These are phyloP conservation scores for Wickerhamomyces queroliae DNA, from an alignment of 805 yeast genomes.

Conservation along the genomic window DNA sequence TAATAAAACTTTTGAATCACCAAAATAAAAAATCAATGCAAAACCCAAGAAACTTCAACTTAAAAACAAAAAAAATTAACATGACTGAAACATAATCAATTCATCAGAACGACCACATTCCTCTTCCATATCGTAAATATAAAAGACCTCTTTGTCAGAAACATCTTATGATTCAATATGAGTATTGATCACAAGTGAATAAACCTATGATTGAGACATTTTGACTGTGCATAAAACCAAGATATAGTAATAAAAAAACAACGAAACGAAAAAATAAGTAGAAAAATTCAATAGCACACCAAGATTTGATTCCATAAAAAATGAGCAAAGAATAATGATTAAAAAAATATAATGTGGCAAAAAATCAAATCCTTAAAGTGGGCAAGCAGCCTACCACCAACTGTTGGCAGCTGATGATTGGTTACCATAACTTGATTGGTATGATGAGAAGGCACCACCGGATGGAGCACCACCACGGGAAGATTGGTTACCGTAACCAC, in stretches of 20 bases:
- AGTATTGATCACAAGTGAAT: no score
- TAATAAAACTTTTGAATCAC: slow-evolving; percentile 1
- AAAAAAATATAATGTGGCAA: neutral
- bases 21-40: slow-evolving; percentile 1
- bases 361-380: slow-evolving; percentile 1
- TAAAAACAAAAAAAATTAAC: neutral
- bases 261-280: neutral
- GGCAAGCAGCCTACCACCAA: slow-evolving; percentile 10
- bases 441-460: slow-evolving; percentile 6
- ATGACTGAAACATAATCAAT: neutral
- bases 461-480: slow-evolving; percentile 3
- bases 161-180: no score
- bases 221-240: slow-evolving; percentile 1
- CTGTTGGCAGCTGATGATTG: slow-evolving; percentile 17
- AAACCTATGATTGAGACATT: slow-evolving; percentile 1
- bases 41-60: slow-evolving; percentile 1
- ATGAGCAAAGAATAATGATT: neutral
- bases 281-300: neutral
- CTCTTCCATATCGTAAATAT: neutral
- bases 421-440: slow-evolving; percentile 16
- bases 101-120: neutral
- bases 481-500: slow-evolving; percentile 10
- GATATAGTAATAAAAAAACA: neutral
- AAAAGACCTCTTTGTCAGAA: neutral
- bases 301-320: neutral